Evolutionary conservation across 192 early-diverging fungal species (phyloP), one percentile per base, ranked within the genome.

Genomic region (Mortierella alpina): DNA sequence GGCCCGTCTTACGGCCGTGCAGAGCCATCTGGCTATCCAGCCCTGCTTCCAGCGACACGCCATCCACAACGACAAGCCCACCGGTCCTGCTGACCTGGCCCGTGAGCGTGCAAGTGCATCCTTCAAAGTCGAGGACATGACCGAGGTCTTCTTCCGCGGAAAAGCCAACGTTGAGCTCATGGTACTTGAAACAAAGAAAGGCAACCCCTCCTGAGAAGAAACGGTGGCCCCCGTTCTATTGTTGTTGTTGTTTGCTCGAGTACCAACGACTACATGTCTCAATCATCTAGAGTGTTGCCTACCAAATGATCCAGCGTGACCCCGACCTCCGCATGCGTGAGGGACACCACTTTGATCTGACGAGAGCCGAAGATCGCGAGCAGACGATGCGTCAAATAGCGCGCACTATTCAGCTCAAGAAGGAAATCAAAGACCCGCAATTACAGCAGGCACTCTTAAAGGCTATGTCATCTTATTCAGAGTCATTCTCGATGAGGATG

Each of bases 401-500:
- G 3, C 68, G 86, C 5, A 45, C 55, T 22, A 46, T 78, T 22
- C 56, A 84, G 57, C 22, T 85, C 7, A 47, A 18, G 15, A 68
- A 78, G 11, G 18, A 55, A 40, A 56, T 80, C 40, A 78, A 85
- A 8, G 75, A 84, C 56, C 62, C 64, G 40, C 67, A 73, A 14
- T 52, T 85, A 18, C 9, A 40, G 5, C 48, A 72, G 42, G 84
- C 80, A 0, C 69, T 87, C 7, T 68, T 64, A 64, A 49, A 44
- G 4, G 82, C 82, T 2, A 70, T 87, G 70, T 44, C 53, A 1
- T 64, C 9, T 14, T 90, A 90, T 44, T 88, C 87, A 1, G 85
- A 90, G 66, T 77, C 78, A 13, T 92, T 87, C 63, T 67, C 70
- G 23, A 91, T 92, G 90, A 85, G 85, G 17, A 66, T 87, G 50